Base-by-base conservation (phyloP, 2,329 filamentous ascomycete species). In the Fonsecaea erecta region DNA sequence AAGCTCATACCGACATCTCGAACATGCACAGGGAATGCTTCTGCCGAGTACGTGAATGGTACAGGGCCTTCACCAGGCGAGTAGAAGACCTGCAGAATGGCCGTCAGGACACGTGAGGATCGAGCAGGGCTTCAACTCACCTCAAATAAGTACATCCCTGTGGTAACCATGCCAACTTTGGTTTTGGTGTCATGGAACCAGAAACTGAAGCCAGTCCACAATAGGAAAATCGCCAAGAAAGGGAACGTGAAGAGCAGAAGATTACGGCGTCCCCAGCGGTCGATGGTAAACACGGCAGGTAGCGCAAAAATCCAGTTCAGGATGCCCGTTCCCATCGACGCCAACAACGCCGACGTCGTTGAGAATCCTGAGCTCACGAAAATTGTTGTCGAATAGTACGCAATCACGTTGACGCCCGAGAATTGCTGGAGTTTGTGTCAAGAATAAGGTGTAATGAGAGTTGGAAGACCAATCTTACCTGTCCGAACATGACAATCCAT, bases 271-370 rank as follows among this genome's bases (percentile, higher is more conserved):
- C 88, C 88, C 70, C 86, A 89, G 0, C 83, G 88, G 73, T 90
- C 88, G 60, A 90, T 89, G 0, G 86, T 89, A 71, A 86, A 86
- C 60, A 89, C 81, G 0, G 86, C 86, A 0, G 86, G 86, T 9
- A 88, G 75, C 0, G 87, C 86, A 68, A 89, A 89, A 26, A 89
- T 75, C 78, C 85, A 89, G 72, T 90, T 89, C 72, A 89, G 80
- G 64, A 88, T 81, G 1, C 88, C 88, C 56, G 86, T 88, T 0
- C 87, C 87, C 65, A 89, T 82, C 0, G 86, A 88, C 0, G 85
- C 86, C 5, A 82, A 76, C 1, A 90, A 79, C 0, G 88, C 86
- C 4, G 76, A 74, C 3, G 83, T 79, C 28, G 82, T 78, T 9
- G 75, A 76, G 62, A 87, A 84, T 0, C 83, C 80, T n/a, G 37